Percentiles rank a stretch among this genome's conserved stretches.
Conservation (phyloP, 352 stramenopile genomes). For the Globisporangium lucens region DNA sequence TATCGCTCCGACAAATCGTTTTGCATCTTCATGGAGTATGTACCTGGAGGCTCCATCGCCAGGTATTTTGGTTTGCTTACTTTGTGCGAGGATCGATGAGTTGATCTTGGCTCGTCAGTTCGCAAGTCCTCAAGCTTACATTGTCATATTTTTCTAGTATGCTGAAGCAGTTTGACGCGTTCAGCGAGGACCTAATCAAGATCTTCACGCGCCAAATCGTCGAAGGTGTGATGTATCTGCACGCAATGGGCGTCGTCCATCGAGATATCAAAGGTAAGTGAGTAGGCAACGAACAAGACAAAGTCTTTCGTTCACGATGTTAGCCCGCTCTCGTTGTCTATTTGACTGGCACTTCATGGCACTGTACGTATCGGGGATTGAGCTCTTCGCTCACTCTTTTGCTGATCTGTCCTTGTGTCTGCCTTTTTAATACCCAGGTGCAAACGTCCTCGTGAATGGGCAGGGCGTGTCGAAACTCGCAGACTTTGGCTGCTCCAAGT, state of each 20-base stretch:
- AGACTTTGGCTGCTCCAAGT: conserved; percentile 90
- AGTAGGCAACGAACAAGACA: not conserved
- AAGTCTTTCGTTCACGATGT: not conserved
- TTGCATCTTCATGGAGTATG: conserved; percentile 97
- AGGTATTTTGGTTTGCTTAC: conserved; percentile 14
- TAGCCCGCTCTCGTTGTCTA: not conserved
- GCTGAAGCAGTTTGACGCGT: conserved; percentile 92
- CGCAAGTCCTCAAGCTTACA: not conserved
- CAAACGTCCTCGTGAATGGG: conserved; percentile 88
- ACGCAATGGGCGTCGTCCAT: conserved; percentile 91
- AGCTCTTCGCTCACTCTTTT: not conserved
- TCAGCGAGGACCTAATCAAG: conserved; percentile 87
- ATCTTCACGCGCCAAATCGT: conserved; percentile 92
- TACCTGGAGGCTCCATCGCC: conserved; percentile 90
- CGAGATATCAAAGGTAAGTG: conserved; percentile 89
- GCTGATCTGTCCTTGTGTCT: not conserved
- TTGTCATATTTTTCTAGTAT: conserved; percentile 35
- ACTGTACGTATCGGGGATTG: not conserved
- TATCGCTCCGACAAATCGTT: conserved; percentile 76
- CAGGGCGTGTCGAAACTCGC: conserved; percentile 85
- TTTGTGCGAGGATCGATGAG: not conserved
- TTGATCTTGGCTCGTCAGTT: not conserved
- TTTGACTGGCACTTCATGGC: not conserved
- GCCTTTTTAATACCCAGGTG: conserved; percentile 27
- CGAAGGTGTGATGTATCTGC: conserved; percentile 88